A percentile compares a stretch with the other conserved stretches of the same genome.
Conservation (phyloP, 2,329 filamentous ascomycete genomes). For the Ceratocystis alfenasii region DNA sequence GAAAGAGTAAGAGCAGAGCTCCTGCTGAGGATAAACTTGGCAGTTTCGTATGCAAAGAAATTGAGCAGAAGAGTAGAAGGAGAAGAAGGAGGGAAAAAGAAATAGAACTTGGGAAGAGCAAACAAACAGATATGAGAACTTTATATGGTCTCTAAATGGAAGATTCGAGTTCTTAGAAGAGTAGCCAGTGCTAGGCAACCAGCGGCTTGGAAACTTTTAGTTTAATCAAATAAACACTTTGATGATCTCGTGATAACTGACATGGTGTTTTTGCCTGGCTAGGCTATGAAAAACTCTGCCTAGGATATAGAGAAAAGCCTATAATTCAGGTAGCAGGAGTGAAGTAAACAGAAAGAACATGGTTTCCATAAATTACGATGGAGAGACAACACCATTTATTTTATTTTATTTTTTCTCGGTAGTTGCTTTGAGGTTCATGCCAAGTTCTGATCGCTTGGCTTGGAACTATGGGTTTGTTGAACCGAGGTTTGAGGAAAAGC, state of each 20-base stretch:
- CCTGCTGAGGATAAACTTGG: conserved; percentile 10
- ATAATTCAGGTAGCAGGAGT: neutral
- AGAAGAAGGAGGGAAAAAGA: conserved; percentile 11
- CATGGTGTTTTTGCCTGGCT: neutral
- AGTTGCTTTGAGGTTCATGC: neutral
- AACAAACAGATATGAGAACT: conserved; percentile 9
- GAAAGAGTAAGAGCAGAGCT: neutral
- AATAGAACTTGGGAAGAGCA: conserved; percentile 13
- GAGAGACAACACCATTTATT: neutral
- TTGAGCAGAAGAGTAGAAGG: conserved; percentile 20
- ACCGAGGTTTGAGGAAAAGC: neutral
- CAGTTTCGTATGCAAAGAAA: neutral
- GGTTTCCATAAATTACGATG: too few relatives aligned
- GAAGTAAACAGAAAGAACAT: neutral
- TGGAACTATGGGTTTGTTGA: neutral
- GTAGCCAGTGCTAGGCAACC: conserved; percentile 5
- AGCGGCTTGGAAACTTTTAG: neutral
- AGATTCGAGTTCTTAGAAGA: neutral
- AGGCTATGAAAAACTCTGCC: neutral
- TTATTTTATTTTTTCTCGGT: neutral
- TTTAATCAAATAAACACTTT: neutral
- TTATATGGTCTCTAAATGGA: neutral
- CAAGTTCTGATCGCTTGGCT: neutral
- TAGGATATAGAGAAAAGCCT: neutral
- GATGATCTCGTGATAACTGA: neutral